Evolutionary conservation across 2,329 filamentous ascomycete genomes (phyloP).

Genomic region (Westerdykella ornata): DNA sequence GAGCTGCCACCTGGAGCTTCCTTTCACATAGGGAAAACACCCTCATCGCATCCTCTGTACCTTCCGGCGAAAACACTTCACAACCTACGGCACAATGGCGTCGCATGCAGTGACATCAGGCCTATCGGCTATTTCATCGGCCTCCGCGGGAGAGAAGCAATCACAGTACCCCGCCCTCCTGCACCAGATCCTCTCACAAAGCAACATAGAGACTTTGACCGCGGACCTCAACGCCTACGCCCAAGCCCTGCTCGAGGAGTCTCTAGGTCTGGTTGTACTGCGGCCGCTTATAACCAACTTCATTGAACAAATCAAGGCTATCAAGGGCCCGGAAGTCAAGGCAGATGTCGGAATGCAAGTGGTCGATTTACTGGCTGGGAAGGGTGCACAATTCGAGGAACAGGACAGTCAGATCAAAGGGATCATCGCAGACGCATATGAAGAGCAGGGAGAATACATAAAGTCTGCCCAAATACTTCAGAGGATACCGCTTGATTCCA

Average conservation of each 20-base stretch:
- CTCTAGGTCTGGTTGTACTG: slow-evolving; percentile 68
- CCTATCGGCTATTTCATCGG: slow-evolving; percentile 45
- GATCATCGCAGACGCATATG: slow-evolving; percentile 75
- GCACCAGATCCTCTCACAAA: slow-evolving; percentile 47
- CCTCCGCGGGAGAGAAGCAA: slow-evolving; percentile 46
- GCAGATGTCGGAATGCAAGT: slow-evolving; percentile 70
- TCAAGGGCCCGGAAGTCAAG: slow-evolving; percentile 59
- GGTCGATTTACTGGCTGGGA: slow-evolving; percentile 59
- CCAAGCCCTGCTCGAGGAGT: slow-evolving; percentile 60
- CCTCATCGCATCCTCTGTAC: background rate
- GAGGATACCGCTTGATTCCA: slow-evolving; percentile 80
- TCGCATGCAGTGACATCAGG: slow-evolving; percentile 45
- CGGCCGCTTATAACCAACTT: slow-evolving; percentile 64
- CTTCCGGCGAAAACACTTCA: slow-evolving; percentile 1
- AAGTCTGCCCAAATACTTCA: slow-evolving; percentile 71
- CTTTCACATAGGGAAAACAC: background rate
- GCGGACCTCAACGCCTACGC: slow-evolving; percentile 62
- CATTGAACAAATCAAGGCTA: slow-evolving; percentile 54
- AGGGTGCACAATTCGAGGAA: slow-evolving; percentile 69
- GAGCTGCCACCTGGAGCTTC: background rate
- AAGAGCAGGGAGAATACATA: slow-evolving; percentile 71
- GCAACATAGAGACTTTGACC: slow-evolving; percentile 42
- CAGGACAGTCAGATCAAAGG: slow-evolving; percentile 74
- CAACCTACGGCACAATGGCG: slow-evolving; percentile 38
- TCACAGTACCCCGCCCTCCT: slow-evolving; percentile 54